Conservation (phyloP, 331 rosid genomes). For the Quercus tomentella region DNA sequence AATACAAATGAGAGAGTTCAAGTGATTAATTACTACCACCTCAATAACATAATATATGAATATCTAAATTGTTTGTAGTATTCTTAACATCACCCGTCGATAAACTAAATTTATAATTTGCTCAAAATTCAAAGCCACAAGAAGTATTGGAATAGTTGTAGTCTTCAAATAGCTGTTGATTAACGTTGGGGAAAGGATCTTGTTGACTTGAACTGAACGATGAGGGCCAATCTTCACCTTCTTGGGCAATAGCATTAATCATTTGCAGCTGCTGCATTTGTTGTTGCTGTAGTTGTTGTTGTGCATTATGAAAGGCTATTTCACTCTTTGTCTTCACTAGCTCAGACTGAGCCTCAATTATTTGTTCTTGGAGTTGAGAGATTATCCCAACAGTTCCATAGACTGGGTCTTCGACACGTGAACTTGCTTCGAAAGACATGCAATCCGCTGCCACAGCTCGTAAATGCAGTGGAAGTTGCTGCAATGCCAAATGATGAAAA, state of each 20-base stretch:
- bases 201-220: background rate
- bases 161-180: too few species aligned
- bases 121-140: too few species aligned
- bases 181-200: too few species aligned
- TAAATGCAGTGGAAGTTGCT: slow-evolving; percentile 8
- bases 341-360: slow-evolving; percentile 1
- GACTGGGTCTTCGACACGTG: slow-evolving; percentile 9
- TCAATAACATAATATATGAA: too few species aligned
- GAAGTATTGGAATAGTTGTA: too few species aligned
- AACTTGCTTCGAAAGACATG: slow-evolving; percentile 1
- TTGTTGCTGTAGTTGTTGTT: background rate
- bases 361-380: slow-evolving; percentile 12
- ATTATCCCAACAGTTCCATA: slow-evolving; percentile 8
- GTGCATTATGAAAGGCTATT: slow-evolving; percentile 2
- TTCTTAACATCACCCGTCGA: too few species aligned
- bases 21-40: too few species aligned
- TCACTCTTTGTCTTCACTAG: background rate
- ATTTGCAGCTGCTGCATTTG: background rate
- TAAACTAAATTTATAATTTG: too few species aligned
- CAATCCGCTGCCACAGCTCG: slow-evolving; percentile 13
- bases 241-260: slow-evolving; percentile 3
- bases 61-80: too few species aligned
- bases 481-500: background rate
- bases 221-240: background rate
- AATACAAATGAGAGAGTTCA: too few species aligned